phyloP scores from a whole-genome alignment of 2,329 filamentous ascomycete species.

The Byssoonygena ceratinophila region DNA sequence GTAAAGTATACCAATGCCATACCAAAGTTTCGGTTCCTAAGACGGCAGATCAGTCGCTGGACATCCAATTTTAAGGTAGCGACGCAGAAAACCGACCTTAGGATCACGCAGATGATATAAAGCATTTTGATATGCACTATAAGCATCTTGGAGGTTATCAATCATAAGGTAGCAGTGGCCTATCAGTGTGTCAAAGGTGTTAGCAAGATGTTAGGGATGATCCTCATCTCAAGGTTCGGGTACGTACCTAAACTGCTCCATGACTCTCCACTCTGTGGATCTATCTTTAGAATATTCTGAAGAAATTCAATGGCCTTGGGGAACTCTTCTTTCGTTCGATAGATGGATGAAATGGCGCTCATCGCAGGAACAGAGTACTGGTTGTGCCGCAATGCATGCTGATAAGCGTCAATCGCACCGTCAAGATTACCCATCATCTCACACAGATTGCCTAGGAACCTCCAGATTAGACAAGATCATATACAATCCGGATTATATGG shows the following conservation, averaged over 20 bases:
- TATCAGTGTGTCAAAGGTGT: conserved; percentile 28
- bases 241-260: conserved; percentile 83
- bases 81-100: conserved; percentile 51
- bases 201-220: neutral
- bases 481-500: conserved; percentile 12
- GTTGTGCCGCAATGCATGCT: conserved; percentile 79
- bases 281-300: conserved; percentile 79
- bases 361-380: conserved; percentile 80
- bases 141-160: conserved; percentile 93
- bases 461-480: conserved; percentile 25
- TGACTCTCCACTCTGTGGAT: conserved; percentile 80
- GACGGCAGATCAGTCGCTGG: neutral
- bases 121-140: conserved; percentile 91
- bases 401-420: conserved; percentile 80
- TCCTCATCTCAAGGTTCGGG: neutral
- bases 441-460: conserved; percentile 59
- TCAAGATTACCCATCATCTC: conserved; percentile 83
- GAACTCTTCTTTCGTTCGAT: conserved; percentile 86
- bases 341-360: conserved; percentile 85
- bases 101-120: conserved; percentile 86
- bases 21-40: conserved; percentile 94
- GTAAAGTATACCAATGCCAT: conserved; percentile 94
- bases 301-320: conserved; percentile 89
- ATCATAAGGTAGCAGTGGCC: conserved; percentile 99
- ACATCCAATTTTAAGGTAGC: neutral